Percentiles rank a stretch among this genome's conserved stretches.
Conservation (phyloP, 78 protist species). For the Acrasis kona region DNA sequence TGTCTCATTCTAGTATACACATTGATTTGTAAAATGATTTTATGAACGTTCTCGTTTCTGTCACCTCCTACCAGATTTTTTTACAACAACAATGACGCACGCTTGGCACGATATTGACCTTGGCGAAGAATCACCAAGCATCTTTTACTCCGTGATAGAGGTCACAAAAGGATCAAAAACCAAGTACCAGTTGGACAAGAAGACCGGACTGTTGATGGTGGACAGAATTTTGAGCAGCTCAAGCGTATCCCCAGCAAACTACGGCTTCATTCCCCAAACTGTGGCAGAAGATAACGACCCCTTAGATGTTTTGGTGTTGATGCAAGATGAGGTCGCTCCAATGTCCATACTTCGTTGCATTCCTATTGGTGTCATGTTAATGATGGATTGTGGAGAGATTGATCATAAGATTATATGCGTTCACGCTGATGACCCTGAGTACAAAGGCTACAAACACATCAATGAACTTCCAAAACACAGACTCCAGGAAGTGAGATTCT, state of each 20-base stretch:
- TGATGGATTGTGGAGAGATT: constrained; percentile 6
- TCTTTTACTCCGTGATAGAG: constrained; percentile 25
- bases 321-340: not conserved
- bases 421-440: constrained; percentile 8
- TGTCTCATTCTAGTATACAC: too few species aligned
- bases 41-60: too few species aligned
- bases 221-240: constrained; percentile 3
- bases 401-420: constrained; percentile 20
- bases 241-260: constrained; percentile 10
- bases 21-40: too few species aligned
- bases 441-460: constrained; percentile 15
- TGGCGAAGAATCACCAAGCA: too few species aligned
- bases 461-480: constrained; percentile 17
- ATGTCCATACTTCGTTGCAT: not conserved
- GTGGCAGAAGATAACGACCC: constrained; percentile 12
- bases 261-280: constrained; percentile 24
- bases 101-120: too few species aligned
- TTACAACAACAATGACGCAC: too few species aligned
- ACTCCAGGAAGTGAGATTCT: constrained; percentile 6
- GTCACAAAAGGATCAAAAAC: not conserved
- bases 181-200: constrained; percentile 19
- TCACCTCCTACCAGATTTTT: too few species aligned
- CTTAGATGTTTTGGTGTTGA: constrained; percentile 2
- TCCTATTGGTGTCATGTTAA: not conserved
- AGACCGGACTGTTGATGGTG: not conserved